These are phyloP conservation scores for Candida bentonensis DNA, from an alignment of 805 yeast species.

Conservation along the genomic window DNA sequence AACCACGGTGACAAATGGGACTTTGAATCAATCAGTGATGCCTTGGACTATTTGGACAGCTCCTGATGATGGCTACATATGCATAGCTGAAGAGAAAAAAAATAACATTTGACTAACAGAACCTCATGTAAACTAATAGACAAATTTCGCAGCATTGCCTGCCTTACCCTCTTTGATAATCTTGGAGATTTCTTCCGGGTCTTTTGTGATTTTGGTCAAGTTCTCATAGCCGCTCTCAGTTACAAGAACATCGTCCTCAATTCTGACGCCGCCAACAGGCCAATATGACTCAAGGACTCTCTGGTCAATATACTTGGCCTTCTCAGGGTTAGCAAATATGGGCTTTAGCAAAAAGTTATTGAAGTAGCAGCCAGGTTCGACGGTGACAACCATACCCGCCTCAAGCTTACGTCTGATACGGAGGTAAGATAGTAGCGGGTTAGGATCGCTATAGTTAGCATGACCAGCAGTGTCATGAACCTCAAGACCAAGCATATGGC, in stretches of 20 bases:
- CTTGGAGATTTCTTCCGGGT: conserved; percentile 65
- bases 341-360: conserved; percentile 67
- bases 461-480: conserved; percentile 92
- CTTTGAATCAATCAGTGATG: conserved; percentile 42
- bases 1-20: conserved; percentile 22
- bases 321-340: conserved; percentile 32
- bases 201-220: conserved; percentile 70
- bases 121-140: conserved; percentile 17
- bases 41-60: conserved; percentile 25
- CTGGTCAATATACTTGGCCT: conserved; percentile 44
- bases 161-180: conserved; percentile 54
- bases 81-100: too few species aligned
- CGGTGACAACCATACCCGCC: conserved; percentile 76
- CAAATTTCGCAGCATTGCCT: not conserved
- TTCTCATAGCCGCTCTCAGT: conserved; percentile 68
- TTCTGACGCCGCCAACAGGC: conserved; percentile 93
- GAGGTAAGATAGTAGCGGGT: conserved; percentile 61
- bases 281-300: conserved; percentile 62
- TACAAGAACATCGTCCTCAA: conserved; percentile 82
- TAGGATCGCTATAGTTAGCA: conserved; percentile 73
- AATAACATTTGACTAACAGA: not conserved
- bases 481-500: conserved; percentile 87
- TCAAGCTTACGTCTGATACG: conserved; percentile 64
- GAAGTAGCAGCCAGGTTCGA: conserved; percentile 92
- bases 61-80: too few species aligned